phyloP scores from a whole-genome alignment of 192 early-diverging fungal species.

The Coemansia guatemalensis region DNA sequence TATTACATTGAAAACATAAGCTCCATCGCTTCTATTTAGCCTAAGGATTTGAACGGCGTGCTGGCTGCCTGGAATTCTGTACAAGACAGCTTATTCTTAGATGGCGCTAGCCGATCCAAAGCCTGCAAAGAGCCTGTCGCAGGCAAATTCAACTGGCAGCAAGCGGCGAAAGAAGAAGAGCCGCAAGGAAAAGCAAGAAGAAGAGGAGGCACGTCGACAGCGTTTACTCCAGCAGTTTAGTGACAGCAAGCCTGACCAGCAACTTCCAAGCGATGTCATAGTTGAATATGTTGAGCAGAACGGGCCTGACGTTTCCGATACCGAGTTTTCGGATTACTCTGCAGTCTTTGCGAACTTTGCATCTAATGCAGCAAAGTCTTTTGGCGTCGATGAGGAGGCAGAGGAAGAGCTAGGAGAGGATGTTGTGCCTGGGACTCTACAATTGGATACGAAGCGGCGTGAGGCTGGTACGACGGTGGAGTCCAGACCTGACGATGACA shows the following conservation, averaged over 20 bases:
- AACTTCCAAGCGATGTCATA: constrained; percentile 21
- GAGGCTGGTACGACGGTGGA: background rate
- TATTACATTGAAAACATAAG: background rate
- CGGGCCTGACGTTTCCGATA: constrained; percentile 12
- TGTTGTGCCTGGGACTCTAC: background rate
- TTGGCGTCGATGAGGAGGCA: constrained; percentile 33
- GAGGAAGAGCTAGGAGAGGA: background rate
- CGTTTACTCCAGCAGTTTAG: constrained; percentile 23
- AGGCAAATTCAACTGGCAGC: constrained; percentile 1
- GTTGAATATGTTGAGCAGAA: constrained; percentile 42
- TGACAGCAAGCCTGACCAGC: constrained; percentile 1
- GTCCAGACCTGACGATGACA: constrained; percentile 11
- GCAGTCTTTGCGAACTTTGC: constrained; percentile 41
- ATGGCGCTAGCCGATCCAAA: background rate
- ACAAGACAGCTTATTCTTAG: background rate
- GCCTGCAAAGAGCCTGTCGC: background rate
- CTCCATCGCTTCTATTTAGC: background rate
- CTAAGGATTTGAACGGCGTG: background rate
- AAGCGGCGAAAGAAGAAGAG: constrained; percentile 50
- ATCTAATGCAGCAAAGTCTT: constrained; percentile 36
- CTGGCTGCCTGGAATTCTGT: background rate
- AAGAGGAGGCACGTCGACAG: constrained; percentile 23
- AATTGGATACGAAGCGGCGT: background rate
- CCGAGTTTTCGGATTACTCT: constrained; percentile 30
- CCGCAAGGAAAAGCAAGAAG: constrained; percentile 42